These are phyloP conservation scores for Candida freyschussii DNA, from an alignment of 1,139 yeast species.

Conservation along the genomic window DNA sequence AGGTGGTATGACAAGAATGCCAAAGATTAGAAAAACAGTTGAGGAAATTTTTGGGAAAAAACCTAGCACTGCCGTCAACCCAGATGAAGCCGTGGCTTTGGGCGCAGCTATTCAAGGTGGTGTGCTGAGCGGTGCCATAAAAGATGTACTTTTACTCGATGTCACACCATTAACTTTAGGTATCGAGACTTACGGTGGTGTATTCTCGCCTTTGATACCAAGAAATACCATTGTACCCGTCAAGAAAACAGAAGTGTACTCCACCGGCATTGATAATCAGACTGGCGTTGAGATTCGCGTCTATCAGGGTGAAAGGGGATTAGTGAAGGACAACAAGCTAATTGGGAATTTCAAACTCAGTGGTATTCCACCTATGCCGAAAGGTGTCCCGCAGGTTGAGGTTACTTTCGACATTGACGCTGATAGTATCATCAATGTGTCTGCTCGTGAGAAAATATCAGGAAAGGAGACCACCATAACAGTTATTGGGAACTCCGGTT, in stretches of 20 bases:
- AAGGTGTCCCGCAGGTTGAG: constrained; percentile 99
- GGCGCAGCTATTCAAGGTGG: constrained; percentile 99
- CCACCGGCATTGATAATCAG: constrained; percentile 98
- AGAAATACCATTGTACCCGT: constrained; percentile 98
- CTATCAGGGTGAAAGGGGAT: constrained; percentile 99
- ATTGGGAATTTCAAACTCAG: constrained; percentile 96
- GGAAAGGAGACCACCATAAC: constrained; percentile 98
- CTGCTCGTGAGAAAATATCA: constrained; percentile 97
- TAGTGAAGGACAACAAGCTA: constrained; percentile 96
- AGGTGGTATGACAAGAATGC: constrained; percentile 99
- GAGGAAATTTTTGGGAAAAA: constrained; percentile 89
- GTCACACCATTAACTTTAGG: constrained; percentile 97
- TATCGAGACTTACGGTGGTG: constrained; percentile 99
- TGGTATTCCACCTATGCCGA: constrained; percentile 98
- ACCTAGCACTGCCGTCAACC: constrained; percentile 98
- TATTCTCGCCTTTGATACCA: constrained; percentile 93
- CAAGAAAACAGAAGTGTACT: constrained; percentile 94
- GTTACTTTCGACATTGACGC: constrained; percentile 98
- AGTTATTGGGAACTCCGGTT: constrained; percentile 96
- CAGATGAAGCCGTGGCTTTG: constrained; percentile 99
- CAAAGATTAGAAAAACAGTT: constrained; percentile 97
- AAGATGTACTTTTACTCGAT: constrained; percentile 89
- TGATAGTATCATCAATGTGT: constrained; percentile 97
- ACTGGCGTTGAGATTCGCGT: constrained; percentile 98
- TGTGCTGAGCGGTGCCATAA: constrained; percentile 96